A percentile compares a stretch with the other conserved stretches of the same genome.
Evolutionary conservation across 768 basidiomycete genomes (phyloP).

Genomic region (Mycena galopus): DNA sequence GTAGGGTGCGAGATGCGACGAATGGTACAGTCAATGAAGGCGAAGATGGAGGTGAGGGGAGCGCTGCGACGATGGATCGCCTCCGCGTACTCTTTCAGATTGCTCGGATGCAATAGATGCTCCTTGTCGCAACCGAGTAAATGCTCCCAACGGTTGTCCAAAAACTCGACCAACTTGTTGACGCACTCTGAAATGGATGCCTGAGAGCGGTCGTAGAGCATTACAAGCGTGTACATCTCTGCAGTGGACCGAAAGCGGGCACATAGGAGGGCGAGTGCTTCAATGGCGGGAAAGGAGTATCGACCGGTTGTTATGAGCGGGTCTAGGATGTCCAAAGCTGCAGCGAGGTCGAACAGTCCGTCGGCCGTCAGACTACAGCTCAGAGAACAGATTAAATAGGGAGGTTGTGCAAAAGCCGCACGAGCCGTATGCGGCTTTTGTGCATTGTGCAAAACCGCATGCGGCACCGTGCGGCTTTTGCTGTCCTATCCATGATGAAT

Average conservation of each 20-base stretch:
- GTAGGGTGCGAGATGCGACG: constrained; percentile 35
- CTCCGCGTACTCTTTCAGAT: constrained; percentile 32
- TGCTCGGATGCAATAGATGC: constrained; percentile 25
- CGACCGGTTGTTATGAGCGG: constrained; percentile 12
- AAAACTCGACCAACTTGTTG: constrained; percentile 29
- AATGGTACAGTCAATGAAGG: constrained; percentile 42
- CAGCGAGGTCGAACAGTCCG: constrained; percentile 9
- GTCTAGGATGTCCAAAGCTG: constrained; percentile 20
- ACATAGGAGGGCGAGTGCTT: constrained; percentile 35
- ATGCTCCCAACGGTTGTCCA: constrained; percentile 38
- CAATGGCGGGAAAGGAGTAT: constrained; percentile 20
- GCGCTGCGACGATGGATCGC: constrained; percentile 28
- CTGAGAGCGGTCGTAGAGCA: constrained; percentile 33
- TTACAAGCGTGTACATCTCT: constrained; percentile 31
- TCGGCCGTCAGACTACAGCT: not conserved
- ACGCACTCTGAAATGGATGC: constrained; percentile 36
- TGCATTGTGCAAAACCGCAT: too few species aligned
- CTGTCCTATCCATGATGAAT: too few species aligned
- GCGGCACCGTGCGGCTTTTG: too few species aligned
- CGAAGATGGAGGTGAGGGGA: constrained; percentile 2
- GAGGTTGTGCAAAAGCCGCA: too few species aligned
- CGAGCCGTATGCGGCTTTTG: too few species aligned
- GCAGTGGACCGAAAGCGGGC: constrained; percentile 29
- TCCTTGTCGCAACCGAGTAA: constrained; percentile 33
- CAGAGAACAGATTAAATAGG: too few species aligned